Evolutionary conservation across 148 eudicot species (phyloP).

Genomic region (Tetragonia tetragonoides): DNA sequence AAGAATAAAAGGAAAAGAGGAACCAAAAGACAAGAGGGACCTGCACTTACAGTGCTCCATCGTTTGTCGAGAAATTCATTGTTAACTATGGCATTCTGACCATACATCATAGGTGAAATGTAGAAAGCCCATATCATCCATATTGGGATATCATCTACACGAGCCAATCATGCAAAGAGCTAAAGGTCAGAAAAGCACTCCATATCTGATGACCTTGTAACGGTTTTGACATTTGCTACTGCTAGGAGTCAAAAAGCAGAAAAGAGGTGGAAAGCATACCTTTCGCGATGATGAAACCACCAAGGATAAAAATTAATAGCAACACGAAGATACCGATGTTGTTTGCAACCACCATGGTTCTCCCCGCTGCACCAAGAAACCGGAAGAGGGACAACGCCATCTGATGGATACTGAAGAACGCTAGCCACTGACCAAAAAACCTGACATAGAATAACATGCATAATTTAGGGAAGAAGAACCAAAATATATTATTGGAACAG

Average conservation of each 20-base stretch:
- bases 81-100: constrained; percentile 66
- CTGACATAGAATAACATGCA: constrained; percentile 26
- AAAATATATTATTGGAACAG: not conserved
- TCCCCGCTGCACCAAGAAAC: constrained; percentile 55
- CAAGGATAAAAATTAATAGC: constrained; percentile 51
- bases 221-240: too few relatives aligned
- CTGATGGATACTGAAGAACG: constrained; percentile 60
- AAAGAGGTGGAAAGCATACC: constrained; percentile 25
- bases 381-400: constrained; percentile 64
- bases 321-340: constrained; percentile 39
- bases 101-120: constrained; percentile 76
- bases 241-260: too few relatives aligned
- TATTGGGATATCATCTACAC: constrained; percentile 53
- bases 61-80: constrained; percentile 75
- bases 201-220: not conserved
- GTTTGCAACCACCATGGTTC: constrained; percentile 54
- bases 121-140: constrained; percentile 80
- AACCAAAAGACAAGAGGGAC: not conserved
- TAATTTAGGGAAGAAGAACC: too few relatives aligned
- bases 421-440: constrained; percentile 59
- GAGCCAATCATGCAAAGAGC: not conserved
- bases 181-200: not conserved
- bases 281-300: constrained; percentile 66
- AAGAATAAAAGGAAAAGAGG: not conserved
- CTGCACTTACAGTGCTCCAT: constrained; percentile 57